Conservation (phyloP, 106 monocot genomes). For the Iris macrosiphon region DNA sequence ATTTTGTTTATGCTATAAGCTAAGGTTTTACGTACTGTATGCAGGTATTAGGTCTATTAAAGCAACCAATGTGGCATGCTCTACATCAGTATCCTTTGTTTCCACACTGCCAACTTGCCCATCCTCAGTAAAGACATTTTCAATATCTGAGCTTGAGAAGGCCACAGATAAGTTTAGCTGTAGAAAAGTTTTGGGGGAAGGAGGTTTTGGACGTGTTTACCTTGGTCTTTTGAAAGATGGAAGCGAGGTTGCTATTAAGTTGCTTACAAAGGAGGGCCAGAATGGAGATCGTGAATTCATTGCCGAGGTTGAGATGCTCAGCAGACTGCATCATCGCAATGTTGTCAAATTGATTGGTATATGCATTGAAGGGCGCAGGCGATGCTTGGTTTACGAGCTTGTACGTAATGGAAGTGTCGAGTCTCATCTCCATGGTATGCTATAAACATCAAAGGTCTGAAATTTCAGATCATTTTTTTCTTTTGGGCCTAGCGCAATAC, state of each 20-base stretch:
- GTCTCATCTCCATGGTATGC: conserved; percentile 62
- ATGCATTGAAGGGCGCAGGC: conserved; percentile 35
- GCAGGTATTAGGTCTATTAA: conserved; percentile 38
- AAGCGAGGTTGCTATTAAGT: conserved; percentile 49
- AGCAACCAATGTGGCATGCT: conserved; percentile 35
- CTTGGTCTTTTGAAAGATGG: conserved; percentile 39
- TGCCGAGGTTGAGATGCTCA: conserved; percentile 56
- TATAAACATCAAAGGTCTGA: not conserved
- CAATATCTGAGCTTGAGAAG: conserved; percentile 42
- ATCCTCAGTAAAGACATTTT: conserved; percentile 49
- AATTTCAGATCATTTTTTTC: not conserved
- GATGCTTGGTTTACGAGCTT: conserved; percentile 64
- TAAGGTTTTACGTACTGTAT: conserved; percentile 1
- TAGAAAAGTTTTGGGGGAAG: conserved; percentile 46
- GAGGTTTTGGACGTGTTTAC: conserved; percentile 59
- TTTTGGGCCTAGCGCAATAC: not conserved
- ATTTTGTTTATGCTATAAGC: not conserved
- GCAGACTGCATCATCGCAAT: conserved; percentile 55
- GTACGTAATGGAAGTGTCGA: conserved; percentile 69
- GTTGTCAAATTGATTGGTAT: conserved; percentile 58
- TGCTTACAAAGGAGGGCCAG: conserved; percentile 43
- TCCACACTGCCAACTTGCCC: conserved; percentile 36
- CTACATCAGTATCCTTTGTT: conserved; percentile 28
- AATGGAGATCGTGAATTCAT: conserved; percentile 51
- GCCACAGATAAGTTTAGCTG: conserved; percentile 51